These are phyloP conservation scores for Vinca major DNA, from an alignment of 305 asterid genomes.

Conservation along the genomic window DNA sequence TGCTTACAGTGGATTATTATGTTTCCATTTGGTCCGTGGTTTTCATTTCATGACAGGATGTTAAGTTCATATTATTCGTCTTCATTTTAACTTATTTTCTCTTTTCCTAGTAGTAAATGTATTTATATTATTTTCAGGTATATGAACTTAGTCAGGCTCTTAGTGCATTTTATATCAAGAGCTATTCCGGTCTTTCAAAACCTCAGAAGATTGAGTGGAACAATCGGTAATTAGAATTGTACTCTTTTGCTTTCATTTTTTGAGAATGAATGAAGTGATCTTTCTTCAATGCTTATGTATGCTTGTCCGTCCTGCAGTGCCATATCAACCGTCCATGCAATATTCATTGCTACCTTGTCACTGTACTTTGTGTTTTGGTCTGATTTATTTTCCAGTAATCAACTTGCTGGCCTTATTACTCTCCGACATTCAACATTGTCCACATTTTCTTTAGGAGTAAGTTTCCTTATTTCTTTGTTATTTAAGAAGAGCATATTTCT, in stretches of 20 bases:
- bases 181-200: constrained; percentile 44
- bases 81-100: neutral
- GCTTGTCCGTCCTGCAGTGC: constrained; percentile 36
- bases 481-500: neutral
- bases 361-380: constrained; percentile 53
- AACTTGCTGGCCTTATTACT: constrained; percentile 33
- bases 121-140: constrained; percentile 37
- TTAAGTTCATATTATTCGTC: neutral
- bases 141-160: constrained; percentile 53
- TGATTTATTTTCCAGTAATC: constrained; percentile 39
- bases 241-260: neutral
- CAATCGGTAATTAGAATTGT: constrained; percentile 48
- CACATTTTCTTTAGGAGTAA: constrained; percentile 58
- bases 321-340: constrained; percentile 66
- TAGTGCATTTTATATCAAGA: constrained; percentile 47
- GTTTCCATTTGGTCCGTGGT: neutral
- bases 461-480: constrained; percentile 14
- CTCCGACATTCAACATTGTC: constrained; percentile 52
- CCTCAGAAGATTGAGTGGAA: constrained; percentile 66
- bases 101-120: constrained; percentile 5
- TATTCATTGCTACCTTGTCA: constrained; percentile 45
- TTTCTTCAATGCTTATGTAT: constrained; percentile 2
- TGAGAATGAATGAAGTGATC: neutral
- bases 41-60: constrained; percentile 8
- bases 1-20: neutral